A percentile compares a stretch with the other conserved stretches of the same genome.
phyloP scores from a whole-genome alignment of 1,139 yeast species.

The Chernovozyma aurita region DNA sequence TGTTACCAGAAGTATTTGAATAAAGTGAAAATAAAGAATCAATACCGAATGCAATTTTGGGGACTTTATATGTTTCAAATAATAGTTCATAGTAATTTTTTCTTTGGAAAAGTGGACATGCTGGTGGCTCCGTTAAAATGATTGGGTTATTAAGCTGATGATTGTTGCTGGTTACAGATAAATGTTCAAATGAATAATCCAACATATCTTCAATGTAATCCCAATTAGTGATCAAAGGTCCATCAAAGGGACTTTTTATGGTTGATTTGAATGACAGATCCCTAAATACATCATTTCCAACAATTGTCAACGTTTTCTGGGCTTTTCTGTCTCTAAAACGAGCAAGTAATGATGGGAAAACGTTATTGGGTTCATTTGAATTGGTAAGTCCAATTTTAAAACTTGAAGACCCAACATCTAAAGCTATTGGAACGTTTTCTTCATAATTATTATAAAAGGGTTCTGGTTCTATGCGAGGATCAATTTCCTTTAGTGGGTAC shows the following conservation, averaged over 20 bases:
- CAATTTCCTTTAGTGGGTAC: slow-evolving; percentile 46
- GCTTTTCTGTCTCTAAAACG: slow-evolving; percentile 75
- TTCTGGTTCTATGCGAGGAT: slow-evolving; percentile 36
- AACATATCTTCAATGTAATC: slow-evolving; percentile 78
- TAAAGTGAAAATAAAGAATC: slow-evolving; percentile 77
- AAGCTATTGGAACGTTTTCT: slow-evolving; percentile 66
- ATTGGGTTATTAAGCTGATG: slow-evolving; percentile 72
- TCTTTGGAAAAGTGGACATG: slow-evolving; percentile 67
- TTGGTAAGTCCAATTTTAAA: slow-evolving; percentile 72
- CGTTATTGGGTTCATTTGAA: slow-evolving; percentile 50
- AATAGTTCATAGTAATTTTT: slow-evolving; percentile 70
- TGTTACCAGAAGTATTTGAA: slow-evolving; percentile 35
- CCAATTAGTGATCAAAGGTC: slow-evolving; percentile 86
- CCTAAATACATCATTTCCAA: slow-evolving; percentile 77
- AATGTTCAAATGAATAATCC: slow-evolving; percentile 78
- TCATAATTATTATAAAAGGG: slow-evolving; percentile 52
- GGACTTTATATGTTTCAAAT: slow-evolving; percentile 76
- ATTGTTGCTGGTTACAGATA: slow-evolving; percentile 55
- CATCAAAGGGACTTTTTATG: slow-evolving; percentile 81
- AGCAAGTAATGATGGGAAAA: slow-evolving; percentile 67
- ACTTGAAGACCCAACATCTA: slow-evolving; percentile 71
- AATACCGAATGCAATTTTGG: slow-evolving; percentile 73
- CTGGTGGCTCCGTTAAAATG: slow-evolving; percentile 75
- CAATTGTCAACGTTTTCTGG: slow-evolving; percentile 59
- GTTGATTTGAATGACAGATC: slow-evolving; percentile 69